These are phyloP conservation scores for Zasmidium citrigriseum DNA, from an alignment of 2,329 filamentous ascomycete species.

Conservation along the genomic window DNA sequence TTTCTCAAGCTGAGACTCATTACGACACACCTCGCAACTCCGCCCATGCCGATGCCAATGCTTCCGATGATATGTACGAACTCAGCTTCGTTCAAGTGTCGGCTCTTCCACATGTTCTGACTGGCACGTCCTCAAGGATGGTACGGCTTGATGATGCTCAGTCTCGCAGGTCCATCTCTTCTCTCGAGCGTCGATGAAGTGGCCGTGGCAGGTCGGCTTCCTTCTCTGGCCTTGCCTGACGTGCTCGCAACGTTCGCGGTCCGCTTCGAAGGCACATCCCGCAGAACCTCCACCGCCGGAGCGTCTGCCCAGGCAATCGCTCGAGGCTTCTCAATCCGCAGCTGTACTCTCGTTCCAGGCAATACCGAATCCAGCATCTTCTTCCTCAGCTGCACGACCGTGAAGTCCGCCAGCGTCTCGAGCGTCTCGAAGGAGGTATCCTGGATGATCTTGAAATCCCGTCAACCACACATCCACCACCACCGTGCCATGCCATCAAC, in stretches of 20 bases:
- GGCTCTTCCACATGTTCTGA: no score
- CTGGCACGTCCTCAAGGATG: conserved; percentile 1
- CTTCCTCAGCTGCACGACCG: conserved; percentile 40
- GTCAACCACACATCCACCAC: conserved; percentile 1
- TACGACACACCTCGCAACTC: neutral
- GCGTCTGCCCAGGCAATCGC: conserved; percentile 73
- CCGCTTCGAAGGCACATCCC: conserved; percentile 17
- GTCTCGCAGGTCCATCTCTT: neutral
- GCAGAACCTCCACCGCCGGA: conserved; percentile 63
- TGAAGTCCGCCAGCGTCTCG: conserved; percentile 50
- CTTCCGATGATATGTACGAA: neutral
- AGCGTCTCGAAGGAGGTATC: conserved; percentile 48
- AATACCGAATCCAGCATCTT: conserved; percentile 34
- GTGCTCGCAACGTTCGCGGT: conserved; percentile 1
- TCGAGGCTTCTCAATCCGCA: conserved; percentile 70
- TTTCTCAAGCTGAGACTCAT: neutral
- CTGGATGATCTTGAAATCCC: conserved; percentile 39
- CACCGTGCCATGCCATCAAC: conserved; percentile 25
- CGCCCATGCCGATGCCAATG: neutral
- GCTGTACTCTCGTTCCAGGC: conserved; percentile 55
- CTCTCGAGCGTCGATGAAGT: neutral
- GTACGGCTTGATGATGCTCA: conserved; percentile 25
- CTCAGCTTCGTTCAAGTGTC: no score
- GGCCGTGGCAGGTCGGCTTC: neutral
- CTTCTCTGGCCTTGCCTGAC: neutral